phyloP scores from a whole-genome alignment of 164 flowering plant species.

The Cinnamomum micranthum region DNA sequence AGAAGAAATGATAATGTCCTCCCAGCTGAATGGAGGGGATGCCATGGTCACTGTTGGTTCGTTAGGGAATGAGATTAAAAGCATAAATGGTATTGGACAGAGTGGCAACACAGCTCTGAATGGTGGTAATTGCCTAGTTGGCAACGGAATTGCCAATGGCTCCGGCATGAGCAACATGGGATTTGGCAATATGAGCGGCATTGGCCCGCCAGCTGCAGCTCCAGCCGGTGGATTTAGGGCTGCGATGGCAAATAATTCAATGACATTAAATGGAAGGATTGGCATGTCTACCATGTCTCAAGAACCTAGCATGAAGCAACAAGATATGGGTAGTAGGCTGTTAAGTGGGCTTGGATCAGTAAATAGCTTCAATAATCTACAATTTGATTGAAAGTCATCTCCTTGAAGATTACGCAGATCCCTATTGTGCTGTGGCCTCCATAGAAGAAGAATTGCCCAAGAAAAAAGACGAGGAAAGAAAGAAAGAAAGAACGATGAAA shows the following conservation, averaged over 20 bases:
- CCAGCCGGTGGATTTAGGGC: slow-evolving; percentile 50
- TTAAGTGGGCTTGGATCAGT: slow-evolving; percentile 72
- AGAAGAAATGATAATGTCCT: slow-evolving; percentile 79
- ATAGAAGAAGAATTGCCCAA: too few species aligned
- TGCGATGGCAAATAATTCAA: slow-evolving; percentile 55
- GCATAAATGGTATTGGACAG: slow-evolving; percentile 49
- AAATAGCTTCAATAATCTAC: slow-evolving; percentile 76
- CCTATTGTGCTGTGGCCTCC: too few species aligned
- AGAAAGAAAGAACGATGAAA: too few species aligned
- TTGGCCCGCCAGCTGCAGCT: slow-evolving; percentile 47
- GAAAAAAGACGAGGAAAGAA: too few species aligned
- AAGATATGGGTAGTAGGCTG: slow-evolving; percentile 65
- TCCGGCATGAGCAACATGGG: slow-evolving; percentile 46
- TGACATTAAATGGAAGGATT: slow-evolving; percentile 60
- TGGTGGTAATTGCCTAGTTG: slow-evolving; percentile 40
- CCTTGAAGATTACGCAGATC: slow-evolving; percentile 25
- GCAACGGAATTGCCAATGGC: slow-evolving; percentile 39
- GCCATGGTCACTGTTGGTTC: slow-evolving; percentile 41
- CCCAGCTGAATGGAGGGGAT: slow-evolving; percentile 54
- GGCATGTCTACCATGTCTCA: slow-evolving; percentile 46
- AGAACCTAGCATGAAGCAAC: slow-evolving; percentile 51
- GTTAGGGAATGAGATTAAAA: slow-evolving; percentile 62
- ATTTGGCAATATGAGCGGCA: slow-evolving; percentile 49
- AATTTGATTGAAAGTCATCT: slow-evolving; percentile 81
- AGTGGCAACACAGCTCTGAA: slow-evolving; percentile 35